Evolutionary conservation across 1,284 basidiomycete genomes (phyloP), one percentile per base, ranked within the genome.

Genomic region (Cutaneotrichosporon sp.): DNA sequence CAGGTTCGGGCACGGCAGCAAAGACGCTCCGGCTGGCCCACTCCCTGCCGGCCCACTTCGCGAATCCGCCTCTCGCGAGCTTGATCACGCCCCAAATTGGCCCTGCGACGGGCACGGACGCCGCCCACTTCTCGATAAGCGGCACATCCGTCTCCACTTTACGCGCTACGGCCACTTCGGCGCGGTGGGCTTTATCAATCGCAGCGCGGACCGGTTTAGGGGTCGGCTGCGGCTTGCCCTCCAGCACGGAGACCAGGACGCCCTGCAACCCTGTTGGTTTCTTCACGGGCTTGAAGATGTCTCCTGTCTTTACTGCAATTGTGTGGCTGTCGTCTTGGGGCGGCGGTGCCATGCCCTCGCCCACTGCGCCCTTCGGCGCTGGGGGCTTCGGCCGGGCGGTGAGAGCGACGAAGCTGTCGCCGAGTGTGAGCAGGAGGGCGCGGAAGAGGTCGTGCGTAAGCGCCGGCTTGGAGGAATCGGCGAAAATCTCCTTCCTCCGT

Each of bases 201-300:
- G 45, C 37, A 5, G 46, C 53, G 35, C 42, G 35, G 4, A 59
- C 54, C 5, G 57, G 53, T n/a, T 37, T 41, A 2, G 57, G 57
- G 5, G 61, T 55, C 2, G 64, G 46, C 20, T 55, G 55, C 26
- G 67, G 60, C 3, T 66, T 62, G 20, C 66, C 65, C 47, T 71
- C 67, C 25, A 73, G 51, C 3, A 64, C 62, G 19, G 48, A 55
- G 34, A 61, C 57, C 17, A 54, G 51, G 17, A 60, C 9, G 16
- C 51, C 43, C 45, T 59, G 45, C 7, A 70, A 37, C 14, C 49
- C 56, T 3, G 65, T 65, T 25, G 61, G 61, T 16, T 63, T 60
- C 1, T 48, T 32, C 17, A 60, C 51, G 5, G 71, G 67, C 19
- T 59, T 47, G 61, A 71, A 73, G 51, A 73, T 66, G 53, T 71